These are phyloP conservation scores for Boletus rex-veris DNA, from an alignment of 768 basidiomycete species.

Conservation along the genomic window DNA sequence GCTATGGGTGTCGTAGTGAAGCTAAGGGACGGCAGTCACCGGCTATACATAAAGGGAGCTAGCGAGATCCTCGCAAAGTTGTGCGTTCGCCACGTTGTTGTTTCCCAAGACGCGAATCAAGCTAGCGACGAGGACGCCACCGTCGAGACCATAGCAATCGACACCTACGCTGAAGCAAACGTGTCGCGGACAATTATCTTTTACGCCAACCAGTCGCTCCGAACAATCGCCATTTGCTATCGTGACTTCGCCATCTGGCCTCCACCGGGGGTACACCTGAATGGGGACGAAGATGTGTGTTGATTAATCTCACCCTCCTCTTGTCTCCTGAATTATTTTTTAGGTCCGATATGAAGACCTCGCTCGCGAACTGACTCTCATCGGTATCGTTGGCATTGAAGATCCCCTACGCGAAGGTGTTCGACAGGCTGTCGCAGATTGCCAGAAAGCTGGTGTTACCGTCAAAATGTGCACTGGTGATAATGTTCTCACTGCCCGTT, in stretches of 20 bases:
- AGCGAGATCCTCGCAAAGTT: slow-evolving; percentile 86
- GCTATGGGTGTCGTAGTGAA: slow-evolving; percentile 89
- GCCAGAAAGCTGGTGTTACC: slow-evolving; percentile 82
- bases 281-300: slow-evolving; percentile 54
- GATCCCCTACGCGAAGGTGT: slow-evolving; percentile 93
- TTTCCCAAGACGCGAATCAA: slow-evolving; percentile 33
- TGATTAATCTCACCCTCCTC: neutral
- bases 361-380: slow-evolving; percentile 71
- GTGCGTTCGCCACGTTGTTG: slow-evolving; percentile 72
- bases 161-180: slow-evolving; percentile 68
- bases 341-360: slow-evolving; percentile 71
- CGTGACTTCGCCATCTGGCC: slow-evolving; percentile 87
- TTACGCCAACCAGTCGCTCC: slow-evolving; percentile 93
- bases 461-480: slow-evolving; percentile 99
- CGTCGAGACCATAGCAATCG: slow-evolving; percentile 61
- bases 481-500: slow-evolving; percentile 92
- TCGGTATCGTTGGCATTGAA: slow-evolving; percentile 92
- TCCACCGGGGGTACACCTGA: slow-evolving; percentile 43
- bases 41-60: slow-evolving; percentile 89
- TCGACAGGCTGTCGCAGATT: slow-evolving; percentile 81
- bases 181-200: slow-evolving; percentile 93
- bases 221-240: slow-evolving; percentile 94
- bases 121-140: slow-evolving; percentile 19
- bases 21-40: slow-evolving; percentile 46
- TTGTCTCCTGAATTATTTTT: slow-evolving; percentile 10